Evolutionary conservation across 495 filamentous ascomycete genomes (phyloP).

Genomic region (Penicillium coffeae): DNA sequence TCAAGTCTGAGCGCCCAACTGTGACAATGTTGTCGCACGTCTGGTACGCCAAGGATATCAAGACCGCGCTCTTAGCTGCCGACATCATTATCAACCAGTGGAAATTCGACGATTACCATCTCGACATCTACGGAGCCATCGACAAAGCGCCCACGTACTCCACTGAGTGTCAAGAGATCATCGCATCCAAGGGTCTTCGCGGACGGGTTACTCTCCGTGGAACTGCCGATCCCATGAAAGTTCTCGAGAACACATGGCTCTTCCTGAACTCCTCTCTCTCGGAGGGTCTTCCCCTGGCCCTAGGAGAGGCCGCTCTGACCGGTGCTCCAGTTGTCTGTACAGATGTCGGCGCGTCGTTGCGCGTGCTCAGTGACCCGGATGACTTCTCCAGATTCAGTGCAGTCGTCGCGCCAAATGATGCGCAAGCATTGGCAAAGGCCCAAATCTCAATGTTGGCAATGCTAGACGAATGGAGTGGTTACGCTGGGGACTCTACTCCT

Average conservation of each 20-base stretch:
- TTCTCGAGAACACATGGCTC: constrained; percentile 60
- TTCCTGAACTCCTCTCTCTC: constrained; percentile 67
- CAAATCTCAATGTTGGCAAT: constrained; percentile 60
- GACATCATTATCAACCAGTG: constrained; percentile 65
- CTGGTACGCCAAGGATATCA: constrained; percentile 65
- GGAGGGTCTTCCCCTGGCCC: constrained; percentile 61
- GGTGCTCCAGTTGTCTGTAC: constrained; percentile 63
- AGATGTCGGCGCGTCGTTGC: constrained; percentile 60
- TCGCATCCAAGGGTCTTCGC: constrained; percentile 56
- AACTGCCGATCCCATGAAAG: constrained; percentile 53
- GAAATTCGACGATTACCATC: constrained; percentile 60
- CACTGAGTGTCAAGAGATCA: constrained; percentile 59
- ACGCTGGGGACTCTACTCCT: constrained; percentile 43
- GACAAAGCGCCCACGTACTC: constrained; percentile 59
- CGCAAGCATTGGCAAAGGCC: constrained; percentile 53
- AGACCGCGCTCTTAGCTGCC: constrained; percentile 58
- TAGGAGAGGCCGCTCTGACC: constrained; percentile 61
- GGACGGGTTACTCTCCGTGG: constrained; percentile 51
- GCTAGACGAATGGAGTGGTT: constrained; percentile 56
- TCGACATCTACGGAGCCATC: constrained; percentile 61
- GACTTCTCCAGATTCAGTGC: constrained; percentile 56
- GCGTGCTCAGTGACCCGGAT: constrained; percentile 59
- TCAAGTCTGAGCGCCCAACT: constrained; percentile 54
- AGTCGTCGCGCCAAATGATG: constrained; percentile 62
- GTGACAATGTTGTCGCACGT: constrained; percentile 65